phyloP scores from a whole-genome alignment of 2,329 filamentous ascomycete species.

The Aspergillus aculeatus region DNA sequence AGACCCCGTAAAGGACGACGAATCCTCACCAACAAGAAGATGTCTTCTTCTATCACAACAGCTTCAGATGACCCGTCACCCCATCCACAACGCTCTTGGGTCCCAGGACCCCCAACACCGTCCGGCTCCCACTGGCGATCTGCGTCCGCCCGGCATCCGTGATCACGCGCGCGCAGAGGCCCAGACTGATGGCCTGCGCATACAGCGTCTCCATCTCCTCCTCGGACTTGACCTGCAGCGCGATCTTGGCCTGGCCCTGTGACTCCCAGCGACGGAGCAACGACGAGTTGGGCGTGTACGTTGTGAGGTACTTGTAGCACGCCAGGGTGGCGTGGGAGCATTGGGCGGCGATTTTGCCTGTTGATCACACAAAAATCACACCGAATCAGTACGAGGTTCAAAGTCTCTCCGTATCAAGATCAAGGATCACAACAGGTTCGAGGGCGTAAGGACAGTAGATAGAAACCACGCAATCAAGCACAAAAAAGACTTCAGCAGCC shows the following conservation, averaged over 20 bases:
- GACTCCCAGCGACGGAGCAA: constrained; percentile 83
- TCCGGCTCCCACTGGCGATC: constrained; percentile 89
- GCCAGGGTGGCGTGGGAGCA: constrained; percentile 94
- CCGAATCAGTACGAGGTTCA: neutral
- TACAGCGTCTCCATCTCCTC: constrained; percentile 74
- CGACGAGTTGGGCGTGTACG: constrained; percentile 52
- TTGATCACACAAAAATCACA: neutral
- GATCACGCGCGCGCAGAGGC: constrained; percentile 84
- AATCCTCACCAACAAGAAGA: too few species aligned
- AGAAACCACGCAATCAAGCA: neutral
- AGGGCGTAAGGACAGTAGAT: neutral
- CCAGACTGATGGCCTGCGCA: constrained; percentile 76
- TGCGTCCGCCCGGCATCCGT: constrained; percentile 96
- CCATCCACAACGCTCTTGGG: constrained; percentile 84
- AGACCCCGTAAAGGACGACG: neutral
- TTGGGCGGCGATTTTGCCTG: constrained; percentile 96
- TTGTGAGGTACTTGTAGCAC: constrained; percentile 83
- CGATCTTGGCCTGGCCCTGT: constrained; percentile 87
- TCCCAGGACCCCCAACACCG: constrained; percentile 79
- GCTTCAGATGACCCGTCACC: constrained; percentile 80
- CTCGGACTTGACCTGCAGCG: constrained; percentile 82
- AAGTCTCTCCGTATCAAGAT: neutral
- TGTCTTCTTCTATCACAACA: constrained; percentile 61
- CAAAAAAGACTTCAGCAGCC: too few species aligned
- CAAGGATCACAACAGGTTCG: neutral